A percentile compares a stretch with the other conserved stretches of the same genome.
Conservation (phyloP, 192 early-diverging fungal species). For the Jimgerdemannia lactiflua region DNA sequence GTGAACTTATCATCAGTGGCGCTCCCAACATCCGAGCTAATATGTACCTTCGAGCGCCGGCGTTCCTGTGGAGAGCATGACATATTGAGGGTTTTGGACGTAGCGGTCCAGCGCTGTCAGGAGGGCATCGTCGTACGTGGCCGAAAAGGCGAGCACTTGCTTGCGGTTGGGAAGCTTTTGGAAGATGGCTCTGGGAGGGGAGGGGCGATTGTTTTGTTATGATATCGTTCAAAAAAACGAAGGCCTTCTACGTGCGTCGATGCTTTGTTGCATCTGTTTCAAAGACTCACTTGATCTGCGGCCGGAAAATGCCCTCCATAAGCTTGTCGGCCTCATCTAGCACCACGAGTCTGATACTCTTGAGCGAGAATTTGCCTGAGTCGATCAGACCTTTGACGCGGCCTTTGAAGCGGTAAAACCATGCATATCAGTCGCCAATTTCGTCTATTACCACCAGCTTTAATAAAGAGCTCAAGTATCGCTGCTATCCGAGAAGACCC, state of each 20-base stretch:
- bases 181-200: slow-evolving; percentile 30
- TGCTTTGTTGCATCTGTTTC: neutral
- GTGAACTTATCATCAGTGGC: neutral
- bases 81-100: slow-evolving; percentile 44
- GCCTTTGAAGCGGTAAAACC: slow-evolving; percentile 14
- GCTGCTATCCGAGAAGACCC: neutral
- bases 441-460: too few species aligned
- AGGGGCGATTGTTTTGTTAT: neutral
- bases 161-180: slow-evolving; percentile 34
- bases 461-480: neutral
- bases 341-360: slow-evolving; percentile 43
- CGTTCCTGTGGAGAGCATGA: slow-evolving; percentile 43
- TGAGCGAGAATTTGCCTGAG: slow-evolving; percentile 28
- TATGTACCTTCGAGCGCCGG: slow-evolving; percentile 48
- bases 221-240: neutral
- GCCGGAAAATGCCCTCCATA: slow-evolving; percentile 46
- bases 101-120: slow-evolving; percentile 29
- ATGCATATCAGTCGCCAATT: too few species aligned
- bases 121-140: slow-evolving; percentile 51
- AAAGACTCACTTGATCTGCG: slow-evolving; percentile 28
- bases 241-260: too few species aligned
- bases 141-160: slow-evolving; percentile 59
- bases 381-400: slow-evolving; percentile 41
- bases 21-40: neutral
- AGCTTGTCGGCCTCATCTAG: slow-evolving; percentile 64